Conservation (phyloP, 2,329 filamentous ascomycete genomes). For the Claviceps pazoutovae region DNA sequence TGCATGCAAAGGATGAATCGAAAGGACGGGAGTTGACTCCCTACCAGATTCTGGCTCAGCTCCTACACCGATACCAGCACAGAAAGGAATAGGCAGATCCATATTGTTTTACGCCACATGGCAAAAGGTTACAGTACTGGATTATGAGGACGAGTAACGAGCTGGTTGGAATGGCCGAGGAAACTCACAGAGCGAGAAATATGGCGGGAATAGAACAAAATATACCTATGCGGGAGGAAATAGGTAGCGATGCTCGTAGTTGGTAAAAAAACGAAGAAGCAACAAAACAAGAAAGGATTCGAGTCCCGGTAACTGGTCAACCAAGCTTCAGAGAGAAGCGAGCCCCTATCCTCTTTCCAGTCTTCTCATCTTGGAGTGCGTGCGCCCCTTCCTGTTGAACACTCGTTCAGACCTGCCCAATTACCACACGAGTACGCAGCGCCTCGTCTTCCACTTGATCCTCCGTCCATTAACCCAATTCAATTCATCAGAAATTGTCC, state of each 20-base stretch:
- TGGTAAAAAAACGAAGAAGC: neutral
- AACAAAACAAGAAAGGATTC: neutral
- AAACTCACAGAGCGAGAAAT: neutral
- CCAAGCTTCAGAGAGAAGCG: neutral
- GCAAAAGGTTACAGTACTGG: neutral
- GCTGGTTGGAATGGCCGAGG: neutral
- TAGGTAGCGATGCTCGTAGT: neutral
- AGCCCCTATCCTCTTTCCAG: neutral
- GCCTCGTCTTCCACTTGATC: neutral
- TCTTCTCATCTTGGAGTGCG: neutral
- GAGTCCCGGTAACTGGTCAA: neutral
- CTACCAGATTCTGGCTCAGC: neutral
- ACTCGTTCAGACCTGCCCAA: neutral
- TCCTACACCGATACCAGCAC: neutral
- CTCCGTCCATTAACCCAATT: neutral
- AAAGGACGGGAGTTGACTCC: neutral
- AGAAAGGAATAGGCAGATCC: neutral
- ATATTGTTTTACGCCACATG: neutral
- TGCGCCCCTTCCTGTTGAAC: neutral
- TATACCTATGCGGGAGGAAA: neutral
- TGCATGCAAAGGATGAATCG: neutral
- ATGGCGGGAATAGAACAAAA: neutral
- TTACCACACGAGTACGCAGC: neutral
- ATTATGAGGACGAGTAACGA: neutral
- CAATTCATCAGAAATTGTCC: slow-evolving; percentile 36